A percentile compares a stretch with the other conserved stretches of the same genome.
These are phyloP conservation scores for Aspergillus tanneri DNA, from an alignment of 2,329 filamentous ascomycete species.

Conservation along the genomic window DNA sequence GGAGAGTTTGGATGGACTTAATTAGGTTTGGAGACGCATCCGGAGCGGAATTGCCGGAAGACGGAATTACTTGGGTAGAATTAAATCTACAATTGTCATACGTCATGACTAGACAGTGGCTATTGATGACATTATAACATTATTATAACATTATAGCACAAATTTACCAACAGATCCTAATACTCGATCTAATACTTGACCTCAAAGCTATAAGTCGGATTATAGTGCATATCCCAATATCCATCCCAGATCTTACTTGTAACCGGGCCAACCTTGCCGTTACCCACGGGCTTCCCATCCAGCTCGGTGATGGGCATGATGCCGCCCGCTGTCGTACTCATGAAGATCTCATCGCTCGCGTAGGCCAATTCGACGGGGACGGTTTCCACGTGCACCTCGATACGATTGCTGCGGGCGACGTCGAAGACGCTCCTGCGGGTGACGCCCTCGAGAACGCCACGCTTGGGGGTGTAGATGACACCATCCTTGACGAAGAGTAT, in stretches of 20 bases:
- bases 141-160: too few species aligned
- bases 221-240: constrained; percentile 53
- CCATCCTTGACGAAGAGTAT: constrained; percentile 49
- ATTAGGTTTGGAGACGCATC: too few species aligned
- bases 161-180: too few species aligned
- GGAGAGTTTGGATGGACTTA: constrained; percentile 14
- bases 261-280: constrained; percentile 47
- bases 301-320: constrained; percentile 54
- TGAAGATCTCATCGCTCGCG: constrained; percentile 51
- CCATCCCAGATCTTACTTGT: constrained; percentile 52
- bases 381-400: constrained; percentile 41
- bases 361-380: constrained; percentile 47
- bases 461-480: constrained; percentile 47
- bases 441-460: constrained; percentile 51
- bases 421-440: constrained; percentile 53
- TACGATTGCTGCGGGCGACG: constrained; percentile 33
- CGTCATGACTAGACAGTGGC: too few species aligned
- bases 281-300: constrained; percentile 45
- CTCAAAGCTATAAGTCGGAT: constrained; percentile 38
- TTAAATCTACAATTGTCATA: too few species aligned
- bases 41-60: too few species aligned
- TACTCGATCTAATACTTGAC: constrained; percentile 4
- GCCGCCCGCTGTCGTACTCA: constrained; percentile 55
- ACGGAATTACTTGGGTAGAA: too few species aligned
- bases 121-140: too few species aligned